Conservation (phyloP, 2,329 filamentous ascomycete genomes). For the Claviceps citrina region DNA sequence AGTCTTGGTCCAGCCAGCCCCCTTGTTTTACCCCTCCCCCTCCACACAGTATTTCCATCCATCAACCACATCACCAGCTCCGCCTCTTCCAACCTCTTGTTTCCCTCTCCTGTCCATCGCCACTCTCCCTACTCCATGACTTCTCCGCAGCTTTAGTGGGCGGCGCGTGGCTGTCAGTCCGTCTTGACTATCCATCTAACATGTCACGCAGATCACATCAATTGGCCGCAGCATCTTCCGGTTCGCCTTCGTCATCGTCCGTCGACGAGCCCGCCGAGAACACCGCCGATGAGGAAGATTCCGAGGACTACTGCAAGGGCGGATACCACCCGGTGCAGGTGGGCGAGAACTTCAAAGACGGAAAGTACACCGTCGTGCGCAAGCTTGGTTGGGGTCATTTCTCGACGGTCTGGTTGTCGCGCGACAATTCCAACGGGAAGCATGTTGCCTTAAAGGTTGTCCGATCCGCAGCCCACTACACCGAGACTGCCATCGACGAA, state of each 20-base stretch:
- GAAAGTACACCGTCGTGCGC: constrained; percentile 87
- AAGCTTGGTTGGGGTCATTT: constrained; percentile 98
- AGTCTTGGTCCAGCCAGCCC: too few relatives aligned
- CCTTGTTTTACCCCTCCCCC: neutral
- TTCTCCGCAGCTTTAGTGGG: constrained; percentile 2
- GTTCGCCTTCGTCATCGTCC: constrained; percentile 65
- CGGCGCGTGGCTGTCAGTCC: constrained; percentile 8
- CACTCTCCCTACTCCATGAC: constrained; percentile 1
- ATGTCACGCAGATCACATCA: constrained; percentile 33
- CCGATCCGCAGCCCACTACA: constrained; percentile 93
- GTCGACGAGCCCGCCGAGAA: constrained; percentile 77
- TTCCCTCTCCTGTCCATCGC: neutral
- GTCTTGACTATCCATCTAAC: constrained; percentile 3
- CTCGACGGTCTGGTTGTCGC: constrained; percentile 79
- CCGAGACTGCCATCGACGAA: constrained; percentile 95
- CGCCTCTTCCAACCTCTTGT: neutral
- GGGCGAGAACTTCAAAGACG: constrained; percentile 94
- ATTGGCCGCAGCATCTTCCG: constrained; percentile 42
- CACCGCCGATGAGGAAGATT: constrained; percentile 95
- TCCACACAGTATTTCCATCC: neutral
- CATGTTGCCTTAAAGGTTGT: constrained; percentile 97
- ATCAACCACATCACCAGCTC: constrained; percentile 4
- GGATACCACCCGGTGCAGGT: constrained; percentile 92
- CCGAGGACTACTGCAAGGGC: constrained; percentile 97
- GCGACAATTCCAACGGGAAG: constrained; percentile 77